Base-by-base conservation (phyloP, 2,329 filamentous ascomycete species). In the Camillea tinctor region DNA sequence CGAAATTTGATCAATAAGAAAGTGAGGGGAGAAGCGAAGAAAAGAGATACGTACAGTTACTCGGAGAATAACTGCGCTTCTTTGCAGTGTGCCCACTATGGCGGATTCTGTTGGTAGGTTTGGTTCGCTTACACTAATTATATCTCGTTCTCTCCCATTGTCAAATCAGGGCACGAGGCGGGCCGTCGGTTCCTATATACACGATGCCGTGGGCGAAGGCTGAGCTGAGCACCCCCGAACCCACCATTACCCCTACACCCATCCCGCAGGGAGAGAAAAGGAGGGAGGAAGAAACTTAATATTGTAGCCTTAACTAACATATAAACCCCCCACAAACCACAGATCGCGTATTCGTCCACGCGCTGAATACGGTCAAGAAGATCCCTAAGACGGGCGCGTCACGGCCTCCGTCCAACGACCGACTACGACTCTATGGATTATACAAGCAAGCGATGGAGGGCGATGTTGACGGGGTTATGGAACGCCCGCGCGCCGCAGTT, bases 371-470 rank as follows among this genome's bases (percentile, higher is more conserved):
- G 22, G 94, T 99, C 71, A 97, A 97, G 78, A 96, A 96, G 78
- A 96, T 99, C 69, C 91, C 91, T 69, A 94, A 95, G 73, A 97
- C 93, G 19, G 94, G 95, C 64, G 92, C 92, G 56, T 88, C 92
- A 64, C 90, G 95, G 64, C 95, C 95, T 52, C 95, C 95, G 53
- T 86, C 93, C 1, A 81, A 84, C 62, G 93, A 96, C 72, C 89
- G 95, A 60, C 83, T 99, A 68, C 90, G 91, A 60, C 89, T 99
- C 63, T 99, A 99, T 88, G 95, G 95, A 65, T 84, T 99, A 67
- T 99, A 99, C 81, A 99, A 99, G 75, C 95, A 99, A 77, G 93
- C 93, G 64, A 98, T 98, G 95, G 93, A 99, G 80, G 95, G 95
- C 54, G 92, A 99, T 76, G 93, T 98, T 36, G 91, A 95, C 68